Evolutionary conservation across 2,329 filamentous ascomycete species (phyloP).

Genomic region (Epichloe aotearoae): DNA sequence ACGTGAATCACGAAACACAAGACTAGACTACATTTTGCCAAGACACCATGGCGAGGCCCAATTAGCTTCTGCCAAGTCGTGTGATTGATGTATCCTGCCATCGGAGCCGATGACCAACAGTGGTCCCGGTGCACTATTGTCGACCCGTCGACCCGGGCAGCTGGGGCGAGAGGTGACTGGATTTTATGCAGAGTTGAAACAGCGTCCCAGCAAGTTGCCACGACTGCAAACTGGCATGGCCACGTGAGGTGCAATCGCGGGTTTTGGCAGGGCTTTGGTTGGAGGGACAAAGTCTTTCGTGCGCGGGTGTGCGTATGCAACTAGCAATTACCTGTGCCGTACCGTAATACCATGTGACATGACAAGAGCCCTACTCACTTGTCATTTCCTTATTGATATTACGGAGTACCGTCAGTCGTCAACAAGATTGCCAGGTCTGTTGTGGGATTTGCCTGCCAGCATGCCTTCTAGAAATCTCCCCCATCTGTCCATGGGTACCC

Average conservation of each 20-base stretch:
- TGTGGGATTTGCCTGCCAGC: background rate
- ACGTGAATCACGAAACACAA: too few species aligned
- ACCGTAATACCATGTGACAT: background rate
- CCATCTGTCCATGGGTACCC: too few species aligned
- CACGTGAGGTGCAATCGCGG: slow-evolving; percentile 10
- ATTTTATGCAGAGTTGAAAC: too few species aligned
- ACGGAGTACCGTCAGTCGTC: background rate
- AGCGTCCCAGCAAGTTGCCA: slow-evolving; percentile 7
- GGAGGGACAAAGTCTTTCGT: background rate
- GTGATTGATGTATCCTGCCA: background rate
- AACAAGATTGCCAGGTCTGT: background rate
- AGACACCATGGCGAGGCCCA: too few species aligned
- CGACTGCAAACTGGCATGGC: slow-evolving; percentile 4
- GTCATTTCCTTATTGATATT: too few species aligned
- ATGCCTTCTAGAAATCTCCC: too few species aligned
- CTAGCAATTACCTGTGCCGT: background rate
- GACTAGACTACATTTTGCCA: too few species aligned
- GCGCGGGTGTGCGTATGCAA: background rate
- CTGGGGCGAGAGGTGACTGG: too few species aligned
- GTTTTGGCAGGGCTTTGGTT: slow-evolving; percentile 6
- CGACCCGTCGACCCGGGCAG: too few species aligned
- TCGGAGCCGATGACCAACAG: too few species aligned
- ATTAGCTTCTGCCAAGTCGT: background rate
- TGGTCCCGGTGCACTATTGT: too few species aligned
- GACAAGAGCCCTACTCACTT: background rate